These are phyloP conservation scores for Penicillium sp. DNA, from an alignment of 2,329 filamentous ascomycete species.

Conservation along the genomic window DNA sequence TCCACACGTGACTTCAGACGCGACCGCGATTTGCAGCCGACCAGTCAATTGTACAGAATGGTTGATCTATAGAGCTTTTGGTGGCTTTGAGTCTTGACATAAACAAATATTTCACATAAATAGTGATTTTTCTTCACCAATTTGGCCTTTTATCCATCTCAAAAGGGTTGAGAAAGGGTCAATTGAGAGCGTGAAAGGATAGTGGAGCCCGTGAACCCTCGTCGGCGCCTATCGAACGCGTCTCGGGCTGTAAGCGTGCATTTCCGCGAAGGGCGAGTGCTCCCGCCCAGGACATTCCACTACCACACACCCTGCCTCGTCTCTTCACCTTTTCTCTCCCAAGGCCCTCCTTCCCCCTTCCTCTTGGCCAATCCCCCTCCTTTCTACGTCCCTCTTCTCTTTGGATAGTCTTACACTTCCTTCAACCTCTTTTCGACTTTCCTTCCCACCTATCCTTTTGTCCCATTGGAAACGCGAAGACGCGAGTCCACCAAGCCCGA, in stretches of 20 bases:
- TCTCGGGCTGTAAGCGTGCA: slow-evolving; percentile 47
- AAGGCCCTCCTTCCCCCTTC: slow-evolving; percentile 30
- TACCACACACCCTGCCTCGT: slow-evolving; percentile 31
- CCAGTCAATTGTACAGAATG: slow-evolving; percentile 15
- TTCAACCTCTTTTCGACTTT: slow-evolving; percentile 22
- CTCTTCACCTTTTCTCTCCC: slow-evolving; percentile 26
- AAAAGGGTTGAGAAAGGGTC: slow-evolving; percentile 3
- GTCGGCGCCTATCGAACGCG: slow-evolving; percentile 46
- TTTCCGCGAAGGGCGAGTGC: slow-evolving; percentile 43
- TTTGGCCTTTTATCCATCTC: neutral
- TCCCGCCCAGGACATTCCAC: slow-evolving; percentile 42
- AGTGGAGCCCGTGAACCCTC: slow-evolving; percentile 43
- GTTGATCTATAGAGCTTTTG: slow-evolving; percentile 15
- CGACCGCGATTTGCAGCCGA: slow-evolving; percentile 23
- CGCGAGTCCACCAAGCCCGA: slow-evolving; percentile 33
- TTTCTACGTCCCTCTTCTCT: slow-evolving; percentile 27
- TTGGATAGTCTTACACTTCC: slow-evolving; percentile 9
- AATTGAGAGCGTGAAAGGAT: slow-evolving; percentile 21
- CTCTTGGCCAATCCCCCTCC: slow-evolving; percentile 26
- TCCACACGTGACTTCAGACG: slow-evolving; percentile 28
- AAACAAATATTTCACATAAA: neutral
- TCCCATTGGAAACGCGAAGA: slow-evolving; percentile 24
- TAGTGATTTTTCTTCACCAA: neutral
- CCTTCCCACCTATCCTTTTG: slow-evolving; percentile 12
- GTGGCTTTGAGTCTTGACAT: neutral